These are phyloP conservation scores for Rubroshorea leprosula DNA, from an alignment of 345 rosid species.

Conservation along the genomic window DNA sequence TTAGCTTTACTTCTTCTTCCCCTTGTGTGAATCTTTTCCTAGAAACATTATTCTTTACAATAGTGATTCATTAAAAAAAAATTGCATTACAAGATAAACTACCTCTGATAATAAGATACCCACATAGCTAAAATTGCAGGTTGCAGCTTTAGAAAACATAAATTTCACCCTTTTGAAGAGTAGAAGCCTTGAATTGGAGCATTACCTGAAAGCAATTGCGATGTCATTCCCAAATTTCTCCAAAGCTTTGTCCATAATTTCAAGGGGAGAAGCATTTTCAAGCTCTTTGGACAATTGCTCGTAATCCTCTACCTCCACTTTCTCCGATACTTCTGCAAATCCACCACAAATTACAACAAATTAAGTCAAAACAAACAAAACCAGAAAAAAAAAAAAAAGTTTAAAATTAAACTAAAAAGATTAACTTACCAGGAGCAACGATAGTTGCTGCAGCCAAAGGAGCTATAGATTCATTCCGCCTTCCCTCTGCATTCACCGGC, in stretches of 20 bases:
- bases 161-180: not conserved
- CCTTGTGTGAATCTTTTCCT: too few species aligned
- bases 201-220: conserved; percentile 94
- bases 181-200: too few species aligned
- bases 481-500: conserved; percentile 58
- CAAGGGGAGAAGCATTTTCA: conserved; percentile 72
- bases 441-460: conserved; percentile 53
- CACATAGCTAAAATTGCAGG: too few species aligned
- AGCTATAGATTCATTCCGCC: conserved; percentile 40
- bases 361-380: not conserved
- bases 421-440: conserved; percentile 52
- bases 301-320: conserved; percentile 50
- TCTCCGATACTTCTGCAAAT: conserved; percentile 56
- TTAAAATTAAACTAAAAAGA: not conserved
- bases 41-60: too few species aligned
- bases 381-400: not conserved
- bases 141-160: too few species aligned
- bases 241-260: conserved; percentile 84
- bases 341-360: not conserved
- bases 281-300: conserved; percentile 56
- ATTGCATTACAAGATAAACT: too few species aligned
- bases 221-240: conserved; percentile 76
- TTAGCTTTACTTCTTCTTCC: too few species aligned
- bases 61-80: too few species aligned
- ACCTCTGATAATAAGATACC: too few species aligned